Evolutionary conservation across 306 rosid genomes (phyloP), one percentile per base, ranked within the genome.

Genomic region (Potentilla sterilis): DNA sequence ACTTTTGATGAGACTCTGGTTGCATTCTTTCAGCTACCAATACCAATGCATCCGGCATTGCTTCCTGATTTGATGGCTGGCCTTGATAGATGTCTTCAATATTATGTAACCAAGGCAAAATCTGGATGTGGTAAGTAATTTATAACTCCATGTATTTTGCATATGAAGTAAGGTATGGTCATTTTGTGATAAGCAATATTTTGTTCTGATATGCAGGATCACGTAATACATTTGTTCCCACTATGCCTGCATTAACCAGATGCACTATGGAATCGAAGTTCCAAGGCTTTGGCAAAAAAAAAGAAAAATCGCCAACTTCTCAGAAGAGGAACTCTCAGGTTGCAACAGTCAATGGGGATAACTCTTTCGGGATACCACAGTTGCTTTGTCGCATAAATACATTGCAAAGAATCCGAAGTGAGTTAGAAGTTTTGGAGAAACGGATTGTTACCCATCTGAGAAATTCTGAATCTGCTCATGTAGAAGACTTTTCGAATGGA

Each of bases 201-300:
- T 40, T 76, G 62, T 83, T 82, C 70, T 73, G 38, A 78, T 76
- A 42, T 75, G 71, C 91, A 95, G 99, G 99, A 84, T 86, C 93
- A 18, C 88, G 96, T 69, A 89, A 82, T 85, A 79, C 90, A 16
- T 95, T 85, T 83, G 65, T 90, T 89, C 99, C 99, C 68, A 89
- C 97, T 57, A 77, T 92, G 96, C 99, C 97, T 5, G 89, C 97
- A 68, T 78, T 95, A 88, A 95, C 99, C 76, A 89, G 99, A 84
- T 92, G 97, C 74, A 84, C 90, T 32, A 83, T 83, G 35, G 97
- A 86, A 73, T 92, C 99, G 69, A 95, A 92, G 80, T 92, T 92
- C 82, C 96, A 90, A 83, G 96, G 96, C 22, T 95, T 95, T 87
- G 99, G 99, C 82, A 95, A 92, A 93, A 95, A 95, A 77, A 95